These are phyloP conservation scores for Talaromyces ruber DNA, from an alignment of 495 filamentous ascomycete genomes.

Conservation along the genomic window DNA sequence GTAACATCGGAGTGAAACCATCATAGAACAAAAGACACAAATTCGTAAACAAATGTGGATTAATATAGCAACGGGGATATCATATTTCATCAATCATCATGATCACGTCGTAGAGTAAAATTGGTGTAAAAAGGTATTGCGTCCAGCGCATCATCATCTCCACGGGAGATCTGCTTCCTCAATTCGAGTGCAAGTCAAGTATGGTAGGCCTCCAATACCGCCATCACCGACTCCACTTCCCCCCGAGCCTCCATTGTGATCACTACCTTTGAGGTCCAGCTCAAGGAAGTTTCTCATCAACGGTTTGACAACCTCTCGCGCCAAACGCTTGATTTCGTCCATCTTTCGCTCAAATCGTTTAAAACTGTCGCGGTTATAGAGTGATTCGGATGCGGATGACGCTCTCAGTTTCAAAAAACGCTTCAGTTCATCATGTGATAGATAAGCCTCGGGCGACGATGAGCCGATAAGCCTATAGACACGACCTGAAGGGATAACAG, in stretches of 20 bases:
- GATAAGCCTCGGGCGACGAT: slow-evolving; percentile 50
- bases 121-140: background rate
- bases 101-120: background rate
- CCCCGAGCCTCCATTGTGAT: slow-evolving; percentile 19
- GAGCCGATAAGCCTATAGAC: slow-evolving; percentile 65
- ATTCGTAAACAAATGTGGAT: background rate
- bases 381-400: slow-evolving; percentile 38
- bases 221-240: slow-evolving; percentile 20
- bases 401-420: slow-evolving; percentile 66
- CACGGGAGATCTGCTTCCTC: slow-evolving; percentile 76
- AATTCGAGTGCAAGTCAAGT: slow-evolving; percentile 74
- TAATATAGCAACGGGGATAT: slow-evolving; percentile 2
- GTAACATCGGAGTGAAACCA: background rate
- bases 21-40: background rate
- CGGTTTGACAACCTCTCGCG: slow-evolving; percentile 73
- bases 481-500: slow-evolving; percentile 38
- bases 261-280: slow-evolving; percentile 50
- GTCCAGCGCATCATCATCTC: slow-evolving; percentile 29
- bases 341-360: slow-evolving; percentile 75
- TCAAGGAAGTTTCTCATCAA: slow-evolving; percentile 79
- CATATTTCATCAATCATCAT: slow-evolving; percentile 9
- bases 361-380: slow-evolving; percentile 69
- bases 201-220: slow-evolving; percentile 40
- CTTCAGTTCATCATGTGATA: slow-evolving; percentile 80
- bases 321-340: slow-evolving; percentile 78